Conservation (phyloP, 352 stramenopile genomes). For the Globisporangium barbulae region DNA sequence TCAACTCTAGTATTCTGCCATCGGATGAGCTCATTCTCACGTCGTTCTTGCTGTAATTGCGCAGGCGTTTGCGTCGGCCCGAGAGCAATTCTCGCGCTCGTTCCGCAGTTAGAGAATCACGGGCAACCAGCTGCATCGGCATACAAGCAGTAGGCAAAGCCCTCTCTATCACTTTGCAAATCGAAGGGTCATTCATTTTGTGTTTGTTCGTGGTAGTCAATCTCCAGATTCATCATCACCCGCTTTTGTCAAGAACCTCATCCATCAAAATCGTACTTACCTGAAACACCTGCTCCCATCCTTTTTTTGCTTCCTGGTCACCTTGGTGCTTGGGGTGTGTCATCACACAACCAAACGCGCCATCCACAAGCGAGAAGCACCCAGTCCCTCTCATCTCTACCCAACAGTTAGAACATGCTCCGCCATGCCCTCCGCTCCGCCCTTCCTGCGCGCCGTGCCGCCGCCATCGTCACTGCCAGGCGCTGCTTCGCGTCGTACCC, state of each 20-base stretch:
- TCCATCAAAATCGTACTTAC: neutral
- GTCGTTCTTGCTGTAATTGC: neutral
- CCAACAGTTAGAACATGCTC: conserved; percentile 37
- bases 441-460: conserved; percentile 35
- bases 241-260: neutral
- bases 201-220: neutral
- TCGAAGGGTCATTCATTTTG: conserved; percentile 11
- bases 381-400: neutral
- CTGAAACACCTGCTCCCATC: neutral
- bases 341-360: neutral
- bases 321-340: conserved; percentile 1
- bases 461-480: conserved; percentile 23
- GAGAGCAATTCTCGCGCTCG: conserved; percentile 86
- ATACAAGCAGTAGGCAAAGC: neutral
- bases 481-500: conserved; percentile 74
- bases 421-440: conserved; percentile 53
- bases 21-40: neutral
- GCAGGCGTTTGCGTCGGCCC: conserved; percentile 77
- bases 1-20: neutral
- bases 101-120: conserved; percentile 72
- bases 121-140: neutral
- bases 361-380: neutral
- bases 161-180: neutral
- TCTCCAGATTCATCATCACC: neutral
- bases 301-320: neutral